phyloP scores from a whole-genome alignment of 129 eudicot species.

The Glebionis coronaria region DNA sequence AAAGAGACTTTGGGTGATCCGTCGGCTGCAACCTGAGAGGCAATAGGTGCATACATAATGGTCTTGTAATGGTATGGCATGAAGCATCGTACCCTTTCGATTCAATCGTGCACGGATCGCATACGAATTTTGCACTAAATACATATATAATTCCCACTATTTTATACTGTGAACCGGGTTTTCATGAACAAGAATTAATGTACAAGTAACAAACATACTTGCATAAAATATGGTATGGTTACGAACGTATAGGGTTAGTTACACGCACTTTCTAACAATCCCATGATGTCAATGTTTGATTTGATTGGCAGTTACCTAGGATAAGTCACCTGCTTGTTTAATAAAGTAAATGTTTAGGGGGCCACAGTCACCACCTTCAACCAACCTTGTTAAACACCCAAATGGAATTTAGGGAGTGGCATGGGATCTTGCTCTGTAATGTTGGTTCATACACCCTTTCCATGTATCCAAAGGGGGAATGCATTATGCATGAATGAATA shows the following conservation, averaged over 20 bases:
- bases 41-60: no score
- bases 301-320: slow-evolving; percentile 9
- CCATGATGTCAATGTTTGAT: background rate
- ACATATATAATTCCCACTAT: no score
- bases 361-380: slow-evolving; percentile 11
- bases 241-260: slow-evolving; percentile 2
- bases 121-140: no score
- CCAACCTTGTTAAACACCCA: slow-evolving; percentile 6
- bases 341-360: slow-evolving; percentile 11
- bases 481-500: background rate
- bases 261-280: slow-evolving; percentile 2
- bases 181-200: no score
- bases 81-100: no score
- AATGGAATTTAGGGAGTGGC: slow-evolving; percentile 16
- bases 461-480: slow-evolving; percentile 5
- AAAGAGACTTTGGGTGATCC: no score
- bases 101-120: no score
- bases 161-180: no score
- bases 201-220: background rate
- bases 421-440: slow-evolving; percentile 19
- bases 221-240: background rate
- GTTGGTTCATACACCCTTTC: slow-evolving; percentile 18
- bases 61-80: no score
- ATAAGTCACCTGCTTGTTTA: slow-evolving; percentile 15
- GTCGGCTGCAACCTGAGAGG: no score